Base-by-base conservation (phyloP, 1,139 yeast species). In the Lodderomyces beijingensis region DNA sequence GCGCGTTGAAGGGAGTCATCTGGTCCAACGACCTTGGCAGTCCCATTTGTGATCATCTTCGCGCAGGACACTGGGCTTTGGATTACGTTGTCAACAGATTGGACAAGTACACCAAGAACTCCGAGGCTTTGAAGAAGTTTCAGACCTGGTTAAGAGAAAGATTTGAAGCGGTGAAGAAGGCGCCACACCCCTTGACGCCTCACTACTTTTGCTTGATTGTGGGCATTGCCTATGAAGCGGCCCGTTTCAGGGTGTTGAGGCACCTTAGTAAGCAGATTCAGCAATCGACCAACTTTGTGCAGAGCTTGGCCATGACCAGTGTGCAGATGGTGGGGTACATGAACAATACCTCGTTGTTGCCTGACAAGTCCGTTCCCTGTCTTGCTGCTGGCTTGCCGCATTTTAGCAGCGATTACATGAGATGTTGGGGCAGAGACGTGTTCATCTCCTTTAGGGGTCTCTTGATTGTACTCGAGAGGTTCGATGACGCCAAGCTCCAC, bases 371-470 rank as follows among this genome's bases (percentile, higher is more conserved):
- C 40, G 73, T 78, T 10, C 84, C 95, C 2, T 75, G 87, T 29
- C 67, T 91, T 74, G 96, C 97, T 11, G 98, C 98, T 2, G 98
- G 97, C 0, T 70, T 91, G 39, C 98, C 98, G 3, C 96, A 89
- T 59, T 91, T 91, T 57, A 79, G 93, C 50, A 74, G 73, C 38
- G 87, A 82, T 45, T 88, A 85, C 55, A 88, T 89, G 95, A 73
- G 98, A 57, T 87, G 96, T 54, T 91, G 98, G 98, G 98, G 98
- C 19, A 74, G 98, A 52, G 98, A 91, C 59, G 95, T 88, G 2
- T 91, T 91, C 52, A 81, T 91, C 36, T 74, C 96, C 0, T 69
- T 84, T 36, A 68, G 96, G 43, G 98, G 98, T 0, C 65, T 89
- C 31, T 61, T 88, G 40, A 60, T 89, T 25, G 80, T 83, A 1